Conservation (phyloP, 495 filamentous ascomycete genomes). For the Talaromyces liani region DNA sequence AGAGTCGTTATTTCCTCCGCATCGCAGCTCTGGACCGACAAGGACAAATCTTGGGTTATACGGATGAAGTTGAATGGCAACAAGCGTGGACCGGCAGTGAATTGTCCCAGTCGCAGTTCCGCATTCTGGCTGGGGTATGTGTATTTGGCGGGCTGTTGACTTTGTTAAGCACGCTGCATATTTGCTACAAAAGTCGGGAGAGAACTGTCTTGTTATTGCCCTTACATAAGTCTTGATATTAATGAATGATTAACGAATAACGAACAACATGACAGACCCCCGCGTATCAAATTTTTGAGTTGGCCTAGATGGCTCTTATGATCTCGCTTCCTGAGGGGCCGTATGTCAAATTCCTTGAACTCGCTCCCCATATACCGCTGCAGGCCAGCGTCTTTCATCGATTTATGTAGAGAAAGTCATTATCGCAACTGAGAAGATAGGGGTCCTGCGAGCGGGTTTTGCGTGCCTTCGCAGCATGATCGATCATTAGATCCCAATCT, state of each 20-base stretch:
- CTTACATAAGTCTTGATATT: neutral
- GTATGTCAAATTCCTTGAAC: too few relatives aligned
- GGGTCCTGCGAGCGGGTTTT: too few relatives aligned
- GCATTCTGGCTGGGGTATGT: neutral
- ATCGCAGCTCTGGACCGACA: conserved; percentile 29
- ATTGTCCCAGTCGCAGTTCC: neutral
- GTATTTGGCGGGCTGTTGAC: conserved; percentile 2
- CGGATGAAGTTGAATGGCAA: conserved; percentile 13
- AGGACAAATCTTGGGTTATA: conserved; percentile 17
- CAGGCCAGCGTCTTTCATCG: too few relatives aligned
- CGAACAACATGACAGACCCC: too few relatives aligned
- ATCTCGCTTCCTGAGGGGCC: too few relatives aligned
- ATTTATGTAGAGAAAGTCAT: too few relatives aligned
- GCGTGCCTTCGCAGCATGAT: too few relatives aligned
- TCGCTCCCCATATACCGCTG: too few relatives aligned
- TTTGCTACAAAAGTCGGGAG: neutral
- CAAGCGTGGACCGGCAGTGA: neutral
- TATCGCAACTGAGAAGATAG: too few relatives aligned
- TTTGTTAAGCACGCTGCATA: conserved; percentile 2
- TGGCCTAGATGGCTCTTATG: too few relatives aligned
- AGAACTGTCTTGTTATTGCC: neutral
- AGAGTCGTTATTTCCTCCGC: conserved; percentile 6
- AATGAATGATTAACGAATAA: neutral
- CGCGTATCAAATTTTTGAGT: too few relatives aligned
- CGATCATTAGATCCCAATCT: too few relatives aligned